These are phyloP conservation scores for Solidago caesia DNA, from an alignment of 129 eudicot genomes.

Conservation along the genomic window DNA sequence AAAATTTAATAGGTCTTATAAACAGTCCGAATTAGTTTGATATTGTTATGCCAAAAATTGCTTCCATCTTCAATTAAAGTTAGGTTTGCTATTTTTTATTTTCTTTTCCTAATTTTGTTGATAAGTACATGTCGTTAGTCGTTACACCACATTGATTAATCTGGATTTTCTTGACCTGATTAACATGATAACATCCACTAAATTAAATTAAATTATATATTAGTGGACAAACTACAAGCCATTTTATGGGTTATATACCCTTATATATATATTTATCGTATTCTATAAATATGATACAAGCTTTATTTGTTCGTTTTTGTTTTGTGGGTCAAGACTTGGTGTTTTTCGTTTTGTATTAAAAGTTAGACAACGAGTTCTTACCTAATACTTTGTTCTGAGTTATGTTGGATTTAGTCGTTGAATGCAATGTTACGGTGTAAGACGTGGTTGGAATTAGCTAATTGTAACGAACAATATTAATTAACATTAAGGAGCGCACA, in stretches of 20 bases:
- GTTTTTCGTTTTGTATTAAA: background rate
- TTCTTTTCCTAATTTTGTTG: too few relatives aligned
- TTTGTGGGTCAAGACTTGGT: constrained; percentile 6
- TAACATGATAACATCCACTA: too few relatives aligned
- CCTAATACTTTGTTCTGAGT: constrained; percentile 21
- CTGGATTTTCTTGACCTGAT: too few relatives aligned
- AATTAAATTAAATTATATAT: too few relatives aligned
- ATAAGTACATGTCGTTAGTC: too few relatives aligned
- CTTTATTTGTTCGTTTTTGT: constrained; percentile 9
- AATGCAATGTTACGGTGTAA: background rate
- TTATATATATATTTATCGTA: background rate
- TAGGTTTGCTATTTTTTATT: too few relatives aligned
- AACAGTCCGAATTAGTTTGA: too few relatives aligned
- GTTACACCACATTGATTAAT: too few relatives aligned
- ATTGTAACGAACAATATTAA: background rate
- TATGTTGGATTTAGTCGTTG: constrained; percentile 12
- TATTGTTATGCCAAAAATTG: too few relatives aligned
- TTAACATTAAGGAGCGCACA: background rate
- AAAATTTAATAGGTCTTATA: too few relatives aligned
- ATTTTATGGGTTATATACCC: background rate
- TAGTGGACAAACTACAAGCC: background rate
- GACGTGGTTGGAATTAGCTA: background rate
- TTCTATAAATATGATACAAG: background rate
- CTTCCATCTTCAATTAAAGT: too few relatives aligned
- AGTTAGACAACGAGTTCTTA: constrained; percentile 7